Conservation (phyloP, 1,139 yeast genomes). For the Blastobotrys elegans region DNA sequence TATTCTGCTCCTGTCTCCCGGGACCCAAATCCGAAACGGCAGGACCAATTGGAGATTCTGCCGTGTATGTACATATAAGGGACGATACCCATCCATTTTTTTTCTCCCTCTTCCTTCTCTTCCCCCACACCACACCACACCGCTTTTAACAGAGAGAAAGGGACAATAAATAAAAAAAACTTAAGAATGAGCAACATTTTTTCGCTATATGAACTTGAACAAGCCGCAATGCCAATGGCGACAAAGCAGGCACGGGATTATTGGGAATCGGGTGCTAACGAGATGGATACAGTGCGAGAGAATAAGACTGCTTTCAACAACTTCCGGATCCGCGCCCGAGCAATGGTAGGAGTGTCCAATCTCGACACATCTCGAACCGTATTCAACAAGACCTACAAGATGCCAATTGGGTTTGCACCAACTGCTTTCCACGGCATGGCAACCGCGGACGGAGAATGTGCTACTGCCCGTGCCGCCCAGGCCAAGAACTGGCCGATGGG, state of each 20-base stretch:
- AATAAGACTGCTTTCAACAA: slow-evolving; percentile 31
- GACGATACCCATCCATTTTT: too few species aligned
- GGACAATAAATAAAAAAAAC: neutral
- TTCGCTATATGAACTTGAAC: slow-evolving; percentile 26
- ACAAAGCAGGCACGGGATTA: slow-evolving; percentile 33
- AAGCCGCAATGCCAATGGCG: slow-evolving; percentile 27
- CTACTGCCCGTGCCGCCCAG: slow-evolving; percentile 35
- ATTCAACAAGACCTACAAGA: slow-evolving; percentile 40
- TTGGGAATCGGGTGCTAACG: slow-evolving; percentile 38
- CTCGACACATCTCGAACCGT: slow-evolving; percentile 39
- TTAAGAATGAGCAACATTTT: slow-evolving; percentile 20
- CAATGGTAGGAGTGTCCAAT: slow-evolving; percentile 40
- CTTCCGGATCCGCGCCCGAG: slow-evolving; percentile 41
- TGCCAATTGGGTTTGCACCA: slow-evolving; percentile 64
- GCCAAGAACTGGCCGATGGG: slow-evolving; percentile 34
- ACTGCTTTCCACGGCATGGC: slow-evolving; percentile 64
- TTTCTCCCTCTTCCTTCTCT: too few species aligned
- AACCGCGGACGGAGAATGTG: slow-evolving; percentile 56
- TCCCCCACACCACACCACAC: too few species aligned
- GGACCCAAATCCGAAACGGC: too few species aligned
- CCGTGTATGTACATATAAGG: too few species aligned
- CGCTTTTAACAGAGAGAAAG: too few species aligned
- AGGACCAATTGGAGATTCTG: too few species aligned
- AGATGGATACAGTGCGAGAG: slow-evolving; percentile 33
- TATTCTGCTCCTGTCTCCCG: too few species aligned